phyloP scores from a whole-genome alignment of 2,329 filamentous ascomycete species.

The Penicillium expansum region DNA sequence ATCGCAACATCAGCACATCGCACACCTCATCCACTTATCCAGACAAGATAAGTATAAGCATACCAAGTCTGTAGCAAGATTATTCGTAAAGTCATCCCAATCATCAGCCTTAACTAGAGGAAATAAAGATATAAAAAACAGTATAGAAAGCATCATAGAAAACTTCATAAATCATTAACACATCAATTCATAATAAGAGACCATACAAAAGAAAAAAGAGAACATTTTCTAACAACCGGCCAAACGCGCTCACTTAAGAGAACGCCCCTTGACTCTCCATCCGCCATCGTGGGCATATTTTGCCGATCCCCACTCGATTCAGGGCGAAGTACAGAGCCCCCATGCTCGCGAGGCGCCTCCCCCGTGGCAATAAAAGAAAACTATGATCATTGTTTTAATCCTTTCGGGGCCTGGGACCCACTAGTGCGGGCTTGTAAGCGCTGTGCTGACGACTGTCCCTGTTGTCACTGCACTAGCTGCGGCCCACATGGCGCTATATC shows the following conservation, averaged over 20 bases:
- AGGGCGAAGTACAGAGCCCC: background rate
- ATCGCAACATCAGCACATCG: background rate
- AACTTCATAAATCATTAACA: constrained; percentile 2
- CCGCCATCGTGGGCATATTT: background rate
- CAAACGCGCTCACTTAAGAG: background rate
- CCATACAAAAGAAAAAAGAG: background rate
- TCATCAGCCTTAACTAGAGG: constrained; percentile 25
- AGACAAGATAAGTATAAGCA: background rate
- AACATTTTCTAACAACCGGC: background rate
- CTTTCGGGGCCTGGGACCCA: constrained; percentile 6
- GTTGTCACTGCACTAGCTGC: constrained; percentile 12
- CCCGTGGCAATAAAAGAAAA: background rate
- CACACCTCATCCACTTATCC: background rate
- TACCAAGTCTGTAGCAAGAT: constrained; percentile 42
- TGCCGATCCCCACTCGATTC: background rate
- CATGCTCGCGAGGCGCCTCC: background rate
- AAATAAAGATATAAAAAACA: constrained; percentile 19
- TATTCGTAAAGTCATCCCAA: constrained; percentile 42
- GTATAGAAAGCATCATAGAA: constrained; percentile 2
- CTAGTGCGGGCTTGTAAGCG: constrained; percentile 16
- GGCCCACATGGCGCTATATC: constrained; percentile 12
- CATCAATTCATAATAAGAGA: background rate
- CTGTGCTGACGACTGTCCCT: background rate
- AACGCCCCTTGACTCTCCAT: background rate
- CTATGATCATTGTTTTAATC: background rate